phyloP scores from a whole-genome alignment of 1,284 basidiomycete genomes.

The Anthracocystis panici-leucophaei region DNA sequence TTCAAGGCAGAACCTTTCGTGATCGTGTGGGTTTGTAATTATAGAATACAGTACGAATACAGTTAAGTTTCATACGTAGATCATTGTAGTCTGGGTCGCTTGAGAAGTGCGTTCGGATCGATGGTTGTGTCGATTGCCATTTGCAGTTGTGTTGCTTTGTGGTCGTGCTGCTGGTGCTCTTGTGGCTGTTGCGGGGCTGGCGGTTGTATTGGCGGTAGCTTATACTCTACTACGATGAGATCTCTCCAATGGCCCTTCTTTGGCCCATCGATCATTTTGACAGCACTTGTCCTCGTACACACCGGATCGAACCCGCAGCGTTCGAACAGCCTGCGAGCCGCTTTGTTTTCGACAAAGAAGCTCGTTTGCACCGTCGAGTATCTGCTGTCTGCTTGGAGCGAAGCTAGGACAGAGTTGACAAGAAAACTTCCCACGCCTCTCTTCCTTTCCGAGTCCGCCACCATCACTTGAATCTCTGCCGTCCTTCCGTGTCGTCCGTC shows the following conservation, averaged over 20 bases:
- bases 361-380: slow-evolving; percentile 39
- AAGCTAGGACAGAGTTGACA: slow-evolving; percentile 23
- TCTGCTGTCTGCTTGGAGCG: slow-evolving; percentile 13
- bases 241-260: slow-evolving; percentile 33
- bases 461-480: slow-evolving; percentile 36
- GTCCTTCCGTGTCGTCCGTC: slow-evolving; percentile 22
- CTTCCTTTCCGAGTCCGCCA: slow-evolving; percentile 32
- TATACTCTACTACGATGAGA: slow-evolving; percentile 24
- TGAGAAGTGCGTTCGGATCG: slow-evolving; percentile 31
- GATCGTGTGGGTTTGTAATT: not conserved
- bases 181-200: slow-evolving; percentile 1
- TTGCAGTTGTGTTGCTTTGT: not conserved
- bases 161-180: not conserved
- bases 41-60: slow-evolving; percentile 1
- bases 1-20: slow-evolving; percentile 22
- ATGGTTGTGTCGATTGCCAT: slow-evolving; percentile 20
- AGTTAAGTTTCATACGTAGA: not conserved
- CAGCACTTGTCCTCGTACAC: not conserved
- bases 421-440: slow-evolving; percentile 28
- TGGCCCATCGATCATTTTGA: slow-evolving; percentile 40
- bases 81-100: slow-evolving; percentile 27
- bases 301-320: slow-evolving; percentile 17
- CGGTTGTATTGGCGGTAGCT: slow-evolving; percentile 17
- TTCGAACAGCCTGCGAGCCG: slow-evolving; percentile 19
- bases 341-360: slow-evolving; percentile 33